These are phyloP conservation scores for Nematodospora anomalae DNA, from an alignment of 1,139 yeast species.

Conservation along the genomic window DNA sequence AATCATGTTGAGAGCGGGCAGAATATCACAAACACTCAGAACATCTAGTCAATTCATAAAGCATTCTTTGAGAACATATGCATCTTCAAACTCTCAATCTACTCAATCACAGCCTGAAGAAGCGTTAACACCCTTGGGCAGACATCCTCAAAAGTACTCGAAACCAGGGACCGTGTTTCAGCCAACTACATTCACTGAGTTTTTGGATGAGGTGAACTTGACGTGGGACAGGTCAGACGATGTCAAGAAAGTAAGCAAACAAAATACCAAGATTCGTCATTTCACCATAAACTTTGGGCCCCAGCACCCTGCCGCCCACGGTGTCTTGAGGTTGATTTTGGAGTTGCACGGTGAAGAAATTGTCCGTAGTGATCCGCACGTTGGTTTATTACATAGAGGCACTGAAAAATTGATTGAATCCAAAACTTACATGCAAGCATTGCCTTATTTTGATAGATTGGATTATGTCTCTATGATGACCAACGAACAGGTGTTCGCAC, in stretches of 20 bases:
- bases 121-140: conserved; percentile 12
- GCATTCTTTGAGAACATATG: conserved; percentile 9
- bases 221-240: conserved; percentile 48
- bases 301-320: conserved; percentile 95
- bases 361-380: conserved; percentile 84
- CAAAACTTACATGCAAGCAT: conserved; percentile 81
- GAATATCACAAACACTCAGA: conserved; percentile 5
- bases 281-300: conserved; percentile 91
- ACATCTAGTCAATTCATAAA: conserved; percentile 7
- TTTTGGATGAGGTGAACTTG: conserved; percentile 50
- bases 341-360: conserved; percentile 90
- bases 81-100: conserved; percentile 7
- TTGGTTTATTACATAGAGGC: conserved; percentile 84
- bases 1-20: conserved; percentile 15
- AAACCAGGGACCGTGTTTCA: conserved; percentile 29
- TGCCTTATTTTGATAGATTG: conserved; percentile 85
- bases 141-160: conserved; percentile 9
- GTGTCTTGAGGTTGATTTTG: conserved; percentile 81
- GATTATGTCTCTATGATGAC: conserved; percentile 94
- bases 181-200: conserved; percentile 42
- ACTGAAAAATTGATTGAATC: conserved; percentile 85
- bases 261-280: conserved; percentile 69
- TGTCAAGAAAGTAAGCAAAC: conserved; percentile 44
- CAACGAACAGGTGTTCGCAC: conserved; percentile 81
- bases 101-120: conserved; percentile 8